phyloP scores from a whole-genome alignment of 2,329 filamentous ascomycete species.

The Aspergillus melleus region DNA sequence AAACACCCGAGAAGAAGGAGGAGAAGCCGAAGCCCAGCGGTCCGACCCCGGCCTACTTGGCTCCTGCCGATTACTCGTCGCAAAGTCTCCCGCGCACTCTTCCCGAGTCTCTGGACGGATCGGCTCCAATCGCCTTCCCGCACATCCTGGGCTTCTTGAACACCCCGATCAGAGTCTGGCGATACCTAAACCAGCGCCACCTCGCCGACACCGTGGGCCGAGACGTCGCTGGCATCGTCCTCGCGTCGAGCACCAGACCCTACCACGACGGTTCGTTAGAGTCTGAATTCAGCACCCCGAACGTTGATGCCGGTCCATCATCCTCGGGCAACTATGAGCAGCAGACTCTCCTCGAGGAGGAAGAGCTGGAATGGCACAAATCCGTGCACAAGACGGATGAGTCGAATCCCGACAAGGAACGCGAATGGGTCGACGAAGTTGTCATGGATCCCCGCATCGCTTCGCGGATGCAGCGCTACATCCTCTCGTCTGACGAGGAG shows the following conservation, averaged over 20 bases:
- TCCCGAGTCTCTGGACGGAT: conserved; percentile 72
- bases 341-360: conserved; percentile 62
- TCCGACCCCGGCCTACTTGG: conserved; percentile 72
- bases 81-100: conserved; percentile 64
- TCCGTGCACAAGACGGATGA: conserved; percentile 61
- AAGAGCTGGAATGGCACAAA: conserved; percentile 84
- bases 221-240: conserved; percentile 81
- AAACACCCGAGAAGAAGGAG: conserved; percentile 52
- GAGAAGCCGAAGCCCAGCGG: conserved; percentile 54
- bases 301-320: conserved; percentile 30
- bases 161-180: conserved; percentile 80
- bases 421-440: conserved; percentile 73
- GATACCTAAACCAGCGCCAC: conserved; percentile 78
- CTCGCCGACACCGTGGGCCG: conserved; percentile 87
- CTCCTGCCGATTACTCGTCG: conserved; percentile 67
- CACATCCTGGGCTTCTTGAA: conserved; percentile 91
- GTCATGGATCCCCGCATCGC: conserved; percentile 75
- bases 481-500: conserved; percentile 69
- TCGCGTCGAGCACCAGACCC: conserved; percentile 50
- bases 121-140: conserved; percentile 72
- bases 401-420: conserved; percentile 58
- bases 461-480: conserved; percentile 77
- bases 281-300: conserved; percentile 18
- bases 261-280: conserved; percentile 34
- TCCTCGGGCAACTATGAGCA: conserved; percentile 58